A percentile compares a stretch with the other conserved stretches of the same genome.
These are phyloP conservation scores for Cystobasidium sp. DNA, from an alignment of 1,284 basidiomycete species.

Conservation along the genomic window DNA sequence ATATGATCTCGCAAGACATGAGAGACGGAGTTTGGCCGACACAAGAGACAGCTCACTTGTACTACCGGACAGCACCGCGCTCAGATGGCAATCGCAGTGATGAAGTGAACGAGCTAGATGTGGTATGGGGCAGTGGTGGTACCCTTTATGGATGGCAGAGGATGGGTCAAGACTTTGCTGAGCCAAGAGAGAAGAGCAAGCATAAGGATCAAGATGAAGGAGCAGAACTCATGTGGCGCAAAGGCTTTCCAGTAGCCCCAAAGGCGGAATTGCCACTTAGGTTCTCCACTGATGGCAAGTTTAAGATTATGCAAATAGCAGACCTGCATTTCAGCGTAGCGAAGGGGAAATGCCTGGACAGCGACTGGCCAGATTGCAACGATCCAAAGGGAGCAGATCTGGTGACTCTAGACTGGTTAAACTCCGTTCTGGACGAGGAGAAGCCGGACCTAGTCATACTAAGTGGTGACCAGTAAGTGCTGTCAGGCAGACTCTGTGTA, in stretches of 20 bases:
- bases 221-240: constrained; percentile 58
- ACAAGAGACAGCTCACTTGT: constrained; percentile 46
- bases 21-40: constrained; percentile 50
- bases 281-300: constrained; percentile 78
- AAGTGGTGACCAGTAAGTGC: constrained; percentile 54
- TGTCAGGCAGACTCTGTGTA: constrained; percentile 65
- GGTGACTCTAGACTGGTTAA: constrained; percentile 72
- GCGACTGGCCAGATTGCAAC: constrained; percentile 44
- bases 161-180: constrained; percentile 62
- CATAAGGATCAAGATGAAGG: constrained; percentile 54
- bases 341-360: constrained; percentile 51
- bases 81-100: constrained; percentile 43
- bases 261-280: constrained; percentile 71
- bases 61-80: constrained; percentile 45
- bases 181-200: constrained; percentile 52
- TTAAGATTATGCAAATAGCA: constrained; percentile 86
- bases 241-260: constrained; percentile 67
- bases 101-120: constrained; percentile 82
- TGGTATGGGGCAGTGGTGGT: constrained; percentile 75
- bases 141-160: constrained; percentile 84
- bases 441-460: constrained; percentile 83
- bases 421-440: constrained; percentile 73
- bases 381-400: constrained; percentile 63
- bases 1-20: constrained; percentile 38
- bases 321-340: constrained; percentile 72